These are phyloP conservation scores for Nothomitra cinnamomea DNA, from an alignment of 2,329 filamentous ascomycete species.

Conservation along the genomic window DNA sequence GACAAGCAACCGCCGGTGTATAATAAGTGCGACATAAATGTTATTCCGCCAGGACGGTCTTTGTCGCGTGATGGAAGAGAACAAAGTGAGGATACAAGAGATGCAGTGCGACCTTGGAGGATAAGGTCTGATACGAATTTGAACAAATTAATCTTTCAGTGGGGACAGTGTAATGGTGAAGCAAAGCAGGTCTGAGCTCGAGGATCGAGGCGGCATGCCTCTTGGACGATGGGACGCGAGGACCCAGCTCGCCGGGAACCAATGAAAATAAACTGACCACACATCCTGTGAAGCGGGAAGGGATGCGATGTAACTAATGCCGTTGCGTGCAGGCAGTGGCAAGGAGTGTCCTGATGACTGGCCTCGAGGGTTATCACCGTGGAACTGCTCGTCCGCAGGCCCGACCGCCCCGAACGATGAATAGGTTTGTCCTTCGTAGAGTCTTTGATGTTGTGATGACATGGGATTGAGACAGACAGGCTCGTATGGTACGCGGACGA, in stretches of 20 bases:
- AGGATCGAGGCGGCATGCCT: conserved; percentile 19
- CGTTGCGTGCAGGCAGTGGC: conserved; percentile 29
- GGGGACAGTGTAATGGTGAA: background rate
- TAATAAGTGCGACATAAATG: conserved; percentile 4
- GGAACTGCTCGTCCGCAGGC: conserved; percentile 29
- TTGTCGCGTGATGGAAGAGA: conserved; percentile 2
- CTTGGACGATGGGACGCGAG: conserved; percentile 18
- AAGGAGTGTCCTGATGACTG: conserved; percentile 28
- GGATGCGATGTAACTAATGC: conserved; percentile 33
- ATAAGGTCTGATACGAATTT: background rate
- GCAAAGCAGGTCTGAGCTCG: conserved; percentile 8
- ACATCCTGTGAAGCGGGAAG: conserved; percentile 33
- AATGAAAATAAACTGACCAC: conserved; percentile 34
- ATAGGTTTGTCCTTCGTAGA: conserved; percentile 23
- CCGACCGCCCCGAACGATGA: conserved; percentile 22
- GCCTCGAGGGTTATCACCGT: conserved; percentile 32
- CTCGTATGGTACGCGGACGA: conserved; percentile 3
- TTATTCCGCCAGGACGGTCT: background rate
- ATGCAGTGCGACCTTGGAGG: background rate
- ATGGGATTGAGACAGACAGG: conserved; percentile 2
- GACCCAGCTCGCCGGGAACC: conserved; percentile 19
- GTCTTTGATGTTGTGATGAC: conserved; percentile 2
- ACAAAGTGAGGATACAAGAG: background rate
- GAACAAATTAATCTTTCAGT: background rate
- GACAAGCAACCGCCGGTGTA: conserved; percentile 9